Base-by-base conservation (phyloP, 1,139 yeast species). In the Saccharomyces hybrid region DNA sequence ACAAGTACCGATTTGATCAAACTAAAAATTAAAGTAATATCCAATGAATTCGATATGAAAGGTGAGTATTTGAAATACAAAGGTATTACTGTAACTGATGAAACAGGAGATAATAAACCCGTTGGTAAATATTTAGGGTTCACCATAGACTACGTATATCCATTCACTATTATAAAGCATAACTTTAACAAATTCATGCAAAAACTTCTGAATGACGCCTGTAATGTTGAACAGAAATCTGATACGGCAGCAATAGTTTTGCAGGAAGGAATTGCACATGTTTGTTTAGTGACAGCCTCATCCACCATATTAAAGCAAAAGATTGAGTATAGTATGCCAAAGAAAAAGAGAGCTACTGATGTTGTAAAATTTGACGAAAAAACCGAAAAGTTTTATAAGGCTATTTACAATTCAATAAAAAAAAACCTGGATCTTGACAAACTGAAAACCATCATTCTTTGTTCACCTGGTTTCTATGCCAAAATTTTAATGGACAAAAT, bases 391-490 rank as follows among this genome's bases (percentile, higher is more conserved):
- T 93, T 93, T 64, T 82, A 84, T 65, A 80, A 78, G 47, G 76
- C 80, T 62, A 83, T 84, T 4, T 81, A 81, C 55, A 80, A 80
- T 16, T 79, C 96, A 0, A 77, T 88, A 75, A 64, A 78, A 24
- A 78, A 93, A 54, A 80, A 85, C 65, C 80, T 90, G 62, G 86
- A 89, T 66, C 71, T 89, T 54, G 78, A 75, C 7, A 81, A 80
- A 63, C 76, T 93, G 60, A 89, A 88, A 66, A 96, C 86, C 44
- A 75, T 93, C 14, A 73, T 93, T 26, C 69, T 93, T 49, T 96
- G 96, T n/a, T 88, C 96, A 0, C 99, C 99, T 0, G 99, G 98
- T 0, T 88, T 88, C 64, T 78, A 83, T 51, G 95, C 96, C 2
- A 75, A 77, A 54, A 83, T 84, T n/a, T 75, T 88, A 48, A 76